A percentile compares a stretch with the other conserved stretches of the same genome.
These are phyloP conservation scores for Periconia sp. DNA, from an alignment of 2,329 filamentous ascomycete species.

Conservation along the genomic window DNA sequence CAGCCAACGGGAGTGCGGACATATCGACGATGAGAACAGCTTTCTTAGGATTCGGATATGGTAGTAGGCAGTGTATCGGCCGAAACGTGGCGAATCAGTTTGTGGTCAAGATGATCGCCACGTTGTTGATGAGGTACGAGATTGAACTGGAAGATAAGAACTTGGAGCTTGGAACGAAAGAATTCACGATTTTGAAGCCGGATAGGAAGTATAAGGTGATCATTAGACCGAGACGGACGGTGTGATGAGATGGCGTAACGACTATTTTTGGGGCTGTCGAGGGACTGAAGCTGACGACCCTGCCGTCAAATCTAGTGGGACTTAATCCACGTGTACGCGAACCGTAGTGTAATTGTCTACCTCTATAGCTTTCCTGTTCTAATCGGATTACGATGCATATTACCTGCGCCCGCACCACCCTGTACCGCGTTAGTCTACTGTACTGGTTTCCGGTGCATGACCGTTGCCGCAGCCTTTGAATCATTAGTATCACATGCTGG, in stretches of 20 bases:
- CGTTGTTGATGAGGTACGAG: slow-evolving; percentile 15
- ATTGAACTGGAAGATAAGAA: slow-evolving; percentile 13
- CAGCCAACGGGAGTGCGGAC: slow-evolving; percentile 2
- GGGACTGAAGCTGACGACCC: too few species aligned
- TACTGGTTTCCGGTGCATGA: slow-evolving; percentile 41
- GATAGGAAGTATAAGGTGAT: slow-evolving; percentile 16
- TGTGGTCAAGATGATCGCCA: slow-evolving; percentile 20
- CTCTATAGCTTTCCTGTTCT: slow-evolving; percentile 9
- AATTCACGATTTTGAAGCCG: slow-evolving; percentile 22
- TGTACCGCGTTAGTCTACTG: slow-evolving; percentile 19
- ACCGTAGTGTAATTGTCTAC: too few species aligned
- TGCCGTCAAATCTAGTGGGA: too few species aligned
- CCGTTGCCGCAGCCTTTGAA: slow-evolving; percentile 36
- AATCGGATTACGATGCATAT: slow-evolving; percentile 20
- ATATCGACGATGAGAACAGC: slow-evolving; percentile 18
- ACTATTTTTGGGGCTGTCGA: too few species aligned
- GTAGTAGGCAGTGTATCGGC: slow-evolving; percentile 21
- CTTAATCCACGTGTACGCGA: too few species aligned
- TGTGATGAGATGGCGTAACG: too few species aligned
- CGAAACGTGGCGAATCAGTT: slow-evolving; percentile 22
- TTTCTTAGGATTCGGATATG: slow-evolving; percentile 20
- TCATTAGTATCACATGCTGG: slow-evolving; percentile 15
- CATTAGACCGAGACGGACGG: slow-evolving; percentile 1
- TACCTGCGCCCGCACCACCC: slow-evolving; percentile 20
- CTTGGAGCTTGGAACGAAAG: slow-evolving; percentile 18